These are phyloP conservation scores for Arthrobotrys megalospora DNA, from an alignment of 2,329 filamentous ascomycete genomes.

Conservation along the genomic window DNA sequence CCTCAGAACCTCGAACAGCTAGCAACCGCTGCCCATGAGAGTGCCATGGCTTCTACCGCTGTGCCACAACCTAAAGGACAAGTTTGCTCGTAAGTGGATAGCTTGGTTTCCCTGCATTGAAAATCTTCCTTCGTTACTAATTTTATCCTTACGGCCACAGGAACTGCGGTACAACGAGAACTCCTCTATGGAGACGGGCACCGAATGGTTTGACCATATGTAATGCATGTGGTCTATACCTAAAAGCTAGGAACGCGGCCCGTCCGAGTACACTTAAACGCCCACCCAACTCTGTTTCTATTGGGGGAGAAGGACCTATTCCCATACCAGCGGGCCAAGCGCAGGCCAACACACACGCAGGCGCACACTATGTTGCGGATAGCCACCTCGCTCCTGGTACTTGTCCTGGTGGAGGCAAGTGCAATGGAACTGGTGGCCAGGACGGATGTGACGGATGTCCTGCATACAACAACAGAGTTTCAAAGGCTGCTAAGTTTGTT, in stretches of 20 bases:
- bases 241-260: conserved; percentile 91
- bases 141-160: conserved; percentile 69
- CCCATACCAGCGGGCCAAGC: conserved; percentile 65
- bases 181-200: conserved; percentile 93
- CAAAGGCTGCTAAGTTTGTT: conserved; percentile 84
- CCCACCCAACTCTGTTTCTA: conserved; percentile 69
- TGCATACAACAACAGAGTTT: conserved; percentile 95
- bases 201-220: conserved; percentile 95
- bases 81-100: conserved; percentile 56
- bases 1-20: conserved; percentile 57
- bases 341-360: conserved; percentile 66
- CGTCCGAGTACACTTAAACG: conserved; percentile 92
- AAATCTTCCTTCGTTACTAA: conserved; percentile 36
- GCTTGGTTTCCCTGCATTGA: neutral
- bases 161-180: conserved; percentile 94
- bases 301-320: conserved; percentile 63
- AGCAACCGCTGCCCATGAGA: conserved; percentile 57
- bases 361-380: conserved; percentile 81
- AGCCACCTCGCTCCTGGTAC: conserved; percentile 85
- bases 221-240: conserved; percentile 95
- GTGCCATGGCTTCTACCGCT: conserved; percentile 47
- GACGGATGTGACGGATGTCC: conserved; percentile 96
- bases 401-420: conserved; percentile 93
- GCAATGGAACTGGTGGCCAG: conserved; percentile 95
- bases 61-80: conserved; percentile 57